These are phyloP conservation scores for Odontarrhena argentea DNA, from an alignment of 345 rosid genomes.

Conservation along the genomic window DNA sequence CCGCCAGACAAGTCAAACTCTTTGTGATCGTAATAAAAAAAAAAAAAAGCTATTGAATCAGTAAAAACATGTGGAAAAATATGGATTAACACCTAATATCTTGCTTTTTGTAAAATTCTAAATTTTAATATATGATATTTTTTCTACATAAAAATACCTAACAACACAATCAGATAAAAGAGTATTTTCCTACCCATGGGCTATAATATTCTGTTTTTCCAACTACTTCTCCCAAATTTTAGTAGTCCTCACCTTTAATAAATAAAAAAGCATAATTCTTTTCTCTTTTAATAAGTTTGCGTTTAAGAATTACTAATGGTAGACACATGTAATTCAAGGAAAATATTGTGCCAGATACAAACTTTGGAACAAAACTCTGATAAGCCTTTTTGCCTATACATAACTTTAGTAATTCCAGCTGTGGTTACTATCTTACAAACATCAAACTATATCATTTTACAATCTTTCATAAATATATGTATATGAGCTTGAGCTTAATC, in stretches of 20 bases:
- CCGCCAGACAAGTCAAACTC: neutral
- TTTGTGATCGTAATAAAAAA: too few relatives aligned
- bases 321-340: neutral
- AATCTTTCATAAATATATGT: conserved; percentile 16
- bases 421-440: conserved; percentile 18
- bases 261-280: neutral
- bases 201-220: neutral
- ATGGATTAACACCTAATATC: too few relatives aligned
- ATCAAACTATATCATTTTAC: conserved; percentile 14
- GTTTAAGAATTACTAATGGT: neutral
- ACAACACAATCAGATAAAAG: neutral
- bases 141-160: neutral
- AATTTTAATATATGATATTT: too few relatives aligned
- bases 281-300: neutral
- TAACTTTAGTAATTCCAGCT: conserved; percentile 8
- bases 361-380: conserved; percentile 27
- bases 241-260: neutral
- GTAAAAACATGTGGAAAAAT: too few relatives aligned
- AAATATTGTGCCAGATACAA: neutral
- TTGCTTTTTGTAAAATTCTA: too few relatives aligned
- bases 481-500: conserved; percentile 11
- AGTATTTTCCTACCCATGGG: conserved; percentile 7
- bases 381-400: conserved; percentile 20
- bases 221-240: conserved; percentile 16
- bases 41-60: too few relatives aligned